Evolutionary conservation across 768 basidiomycete species (phyloP).

Genomic region (Amanita fuliginea): DNA sequence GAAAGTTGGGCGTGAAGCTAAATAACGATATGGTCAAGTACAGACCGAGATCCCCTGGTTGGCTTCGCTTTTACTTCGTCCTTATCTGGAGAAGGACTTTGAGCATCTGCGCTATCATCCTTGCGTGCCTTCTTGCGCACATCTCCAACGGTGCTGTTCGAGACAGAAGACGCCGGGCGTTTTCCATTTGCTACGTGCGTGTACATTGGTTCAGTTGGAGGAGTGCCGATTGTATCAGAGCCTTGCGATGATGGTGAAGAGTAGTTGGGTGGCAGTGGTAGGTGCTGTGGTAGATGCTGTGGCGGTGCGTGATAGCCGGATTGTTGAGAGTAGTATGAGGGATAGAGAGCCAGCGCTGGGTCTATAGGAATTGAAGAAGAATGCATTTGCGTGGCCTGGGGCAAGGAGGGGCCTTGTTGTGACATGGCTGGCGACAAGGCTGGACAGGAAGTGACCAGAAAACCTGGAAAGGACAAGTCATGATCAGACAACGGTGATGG

Average conservation of each 20-base stretch:
- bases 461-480: conserved; percentile 16
- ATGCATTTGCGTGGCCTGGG: conserved; percentile 40
- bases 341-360: conserved; percentile 57
- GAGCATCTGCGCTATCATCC: conserved; percentile 45
- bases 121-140: conserved; percentile 50
- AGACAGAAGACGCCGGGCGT: conserved; percentile 45
- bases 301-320: conserved; percentile 32
- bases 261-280: conserved; percentile 45
- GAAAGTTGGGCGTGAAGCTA: conserved; percentile 8
- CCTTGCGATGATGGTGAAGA: conserved; percentile 76
- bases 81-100: conserved; percentile 45
- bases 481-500: conserved; percentile 19
- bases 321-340: conserved; percentile 46
- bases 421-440: conserved; percentile 12
- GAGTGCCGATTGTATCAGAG: conserved; percentile 67
- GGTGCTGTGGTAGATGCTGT: conserved; percentile 41
- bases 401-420: conserved; percentile 29
- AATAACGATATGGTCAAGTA: conserved; percentile 8
- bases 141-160: conserved; percentile 25
- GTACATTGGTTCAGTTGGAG: conserved; percentile 53
- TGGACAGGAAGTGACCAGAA: conserved; percentile 9
- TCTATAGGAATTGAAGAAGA: conserved; percentile 60
- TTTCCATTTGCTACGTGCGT: conserved; percentile 51
- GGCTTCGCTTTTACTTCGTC: conserved; percentile 72
- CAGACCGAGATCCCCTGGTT: conserved; percentile 75